These are phyloP conservation scores for Stemphylium vesicarium DNA, from an alignment of 2,329 filamentous ascomycete genomes.

Conservation along the genomic window DNA sequence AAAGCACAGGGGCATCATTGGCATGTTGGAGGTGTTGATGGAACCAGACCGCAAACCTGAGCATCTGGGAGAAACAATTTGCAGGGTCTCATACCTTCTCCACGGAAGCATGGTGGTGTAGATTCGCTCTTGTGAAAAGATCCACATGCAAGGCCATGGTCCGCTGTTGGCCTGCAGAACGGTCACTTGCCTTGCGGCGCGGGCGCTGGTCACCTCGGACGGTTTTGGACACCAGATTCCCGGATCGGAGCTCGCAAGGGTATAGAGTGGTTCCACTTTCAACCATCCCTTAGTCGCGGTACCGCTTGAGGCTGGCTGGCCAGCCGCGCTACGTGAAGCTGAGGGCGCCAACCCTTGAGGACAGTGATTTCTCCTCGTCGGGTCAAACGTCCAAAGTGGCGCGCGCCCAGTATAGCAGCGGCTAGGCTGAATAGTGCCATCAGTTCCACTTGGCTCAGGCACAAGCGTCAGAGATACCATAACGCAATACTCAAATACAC, in stretches of 20 bases:
- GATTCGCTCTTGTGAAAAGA: neutral
- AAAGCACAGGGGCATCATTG: neutral
- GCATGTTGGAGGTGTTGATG: neutral
- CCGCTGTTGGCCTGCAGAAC: constrained; percentile 3
- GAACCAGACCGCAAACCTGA: neutral
- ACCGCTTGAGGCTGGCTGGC: constrained; percentile 5
- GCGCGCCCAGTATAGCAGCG: constrained; percentile 10
- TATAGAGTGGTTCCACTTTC: neutral
- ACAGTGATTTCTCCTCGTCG: constrained; percentile 12
- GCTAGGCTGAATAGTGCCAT: constrained; percentile 3
- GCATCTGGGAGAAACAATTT: constrained; percentile 1
- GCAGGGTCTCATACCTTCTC: neutral
- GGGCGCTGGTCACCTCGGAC: neutral
- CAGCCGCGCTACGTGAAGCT: constrained; percentile 8
- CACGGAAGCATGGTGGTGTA: neutral
- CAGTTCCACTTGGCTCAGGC: constrained; percentile 4
- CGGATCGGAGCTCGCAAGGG: constrained; percentile 2
- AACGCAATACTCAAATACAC: constrained; percentile 1
- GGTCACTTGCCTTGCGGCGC: constrained; percentile 1
- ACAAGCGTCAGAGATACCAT: constrained; percentile 5
- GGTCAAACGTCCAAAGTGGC: constrained; percentile 8
- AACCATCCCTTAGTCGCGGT: constrained; percentile 1
- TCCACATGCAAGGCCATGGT: neutral
- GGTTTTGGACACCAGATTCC: constrained; percentile 1
- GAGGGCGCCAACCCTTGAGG: constrained; percentile 1